Base-by-base conservation (phyloP, 495 filamentous ascomycete genomes). In the Penicillium desertorum region DNA sequence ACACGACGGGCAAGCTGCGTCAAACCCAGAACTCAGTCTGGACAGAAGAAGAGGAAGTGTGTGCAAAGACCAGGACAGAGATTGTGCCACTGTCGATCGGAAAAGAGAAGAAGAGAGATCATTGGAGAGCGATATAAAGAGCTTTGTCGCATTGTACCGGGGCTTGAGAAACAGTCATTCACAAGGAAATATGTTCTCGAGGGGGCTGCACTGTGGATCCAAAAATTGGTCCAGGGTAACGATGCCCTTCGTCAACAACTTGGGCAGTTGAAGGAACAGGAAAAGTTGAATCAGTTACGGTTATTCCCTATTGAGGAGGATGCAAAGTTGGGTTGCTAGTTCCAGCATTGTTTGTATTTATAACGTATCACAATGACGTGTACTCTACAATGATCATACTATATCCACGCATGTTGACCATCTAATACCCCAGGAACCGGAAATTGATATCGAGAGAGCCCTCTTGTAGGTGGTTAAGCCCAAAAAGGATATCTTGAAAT, bases 51-150 rank as follows among this genome's bases (percentile, higher is more conserved):
- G 36, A 53, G 62, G 12, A 68, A 68, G 20, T 68, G 65, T 37
- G 48, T 63, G 4, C 65, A 68, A 34, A 61, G 49, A 37, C 55
- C 65, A 16, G 65, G 65, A 8, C 65, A 68, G 37, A 54, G 54
- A 34, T 37, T 65, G 12, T 68, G 65, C 50, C 65, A 68, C 44
- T 68, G 65, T 34, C 62, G 56, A 14, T 63, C 65, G 4, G 65
- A 68, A 22, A 68, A 68, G 54, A 68, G 59, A 39, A 57, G 62
- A 17, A 51, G 65, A n/a, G 65, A 68, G 51, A 30, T 58, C 44
- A 45, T 68, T 42, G 39, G 50, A 32, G 44, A 61, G n/a, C 45
- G 62, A 25, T 68, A 68, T 53, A 55, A 45, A 12, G 52, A 61
- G 17, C 36, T 68, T 16, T 65, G 57, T 4, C 36, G 48, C 1